Base-by-base conservation (phyloP, 2,329 filamentous ascomycete genomes). In the Neurospora sp. region DNA sequence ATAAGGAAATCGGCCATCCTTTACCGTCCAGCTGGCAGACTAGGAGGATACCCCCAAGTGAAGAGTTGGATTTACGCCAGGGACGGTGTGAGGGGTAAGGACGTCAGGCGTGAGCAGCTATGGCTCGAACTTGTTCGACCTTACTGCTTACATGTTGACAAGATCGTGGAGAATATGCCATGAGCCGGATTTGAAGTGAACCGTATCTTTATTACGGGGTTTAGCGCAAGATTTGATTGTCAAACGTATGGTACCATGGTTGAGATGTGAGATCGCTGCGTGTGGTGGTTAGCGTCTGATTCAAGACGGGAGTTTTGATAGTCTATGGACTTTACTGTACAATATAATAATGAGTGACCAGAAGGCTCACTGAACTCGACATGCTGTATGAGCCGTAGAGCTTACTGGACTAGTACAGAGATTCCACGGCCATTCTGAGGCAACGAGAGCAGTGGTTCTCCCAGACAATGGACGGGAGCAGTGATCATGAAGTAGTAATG, bases 1-100 rank as follows among this genome's bases (percentile, higher is more conserved):
- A 69, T 75, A 72, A 71, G 42, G 23, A 7, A 58, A 15, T 23
- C 13, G 46, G 66, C 1, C 39, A 52, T 4, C 17, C 17, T 68
- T 42, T n/a, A 28, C 40, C 11, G 67, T n/a, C 38, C 38, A 62
- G 52, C 28, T 62, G 52, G 23, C 15, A n/a, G 23, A 62, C 33
- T 9, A 62, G 52, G 23, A 62, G 23, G 15, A 33, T 36, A 62
- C 52, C 28, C 52, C 23, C 7, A 62, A 17, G 52, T 15, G 52
- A 17, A 33, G 52, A 58, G 52, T 62, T 62, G 52, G 52, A 62
- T 62, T 33, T 36, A 17, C 10, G 28, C 17, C 13, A 62, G 28
- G 52, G 28, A 33, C 52, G 13, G 28, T 33, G 15, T 62, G 9
- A 36, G 52, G 13, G 13, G 52, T 36, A 7, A 9, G 17, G 52